Conservation (phyloP, 441 rosid genomes). For the Capsella rubella region DNA sequence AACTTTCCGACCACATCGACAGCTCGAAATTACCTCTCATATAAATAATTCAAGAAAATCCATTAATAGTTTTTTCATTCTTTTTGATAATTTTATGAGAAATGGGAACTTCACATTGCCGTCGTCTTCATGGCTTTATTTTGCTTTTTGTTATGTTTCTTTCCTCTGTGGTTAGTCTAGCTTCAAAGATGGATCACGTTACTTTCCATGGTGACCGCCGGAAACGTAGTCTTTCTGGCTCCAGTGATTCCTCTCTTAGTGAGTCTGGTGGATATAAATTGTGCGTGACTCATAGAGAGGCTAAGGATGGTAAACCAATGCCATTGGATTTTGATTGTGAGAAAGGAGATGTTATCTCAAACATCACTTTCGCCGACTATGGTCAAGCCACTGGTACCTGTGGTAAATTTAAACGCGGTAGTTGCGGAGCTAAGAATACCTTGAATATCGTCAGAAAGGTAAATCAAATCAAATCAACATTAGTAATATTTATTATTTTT, state of each 20-base stretch:
- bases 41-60: not conserved
- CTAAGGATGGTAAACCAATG: slow-evolving; percentile 27
- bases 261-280: not conserved
- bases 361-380: slow-evolving; percentile 25
- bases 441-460: not conserved
- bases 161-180: not conserved
- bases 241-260: not conserved
- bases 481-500: not conserved
- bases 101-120: slow-evolving; percentile 7
- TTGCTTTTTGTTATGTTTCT: slow-evolving; percentile 9
- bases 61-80: not conserved
- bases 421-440: not conserved
- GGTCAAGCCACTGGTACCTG: slow-evolving; percentile 21
- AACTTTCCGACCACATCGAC: not conserved
- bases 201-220: not conserved
- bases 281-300: slow-evolving; percentile 16
- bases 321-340: slow-evolving; percentile 10
- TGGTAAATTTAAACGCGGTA: slow-evolving; percentile 18
- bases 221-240: slow-evolving; percentile 5
- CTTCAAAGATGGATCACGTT: not conserved
- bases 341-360: slow-evolving; percentile 13
- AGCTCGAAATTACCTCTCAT: not conserved
- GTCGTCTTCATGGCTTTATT: slow-evolving; percentile 4
- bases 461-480: not conserved
- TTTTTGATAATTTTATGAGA: not conserved